Percentiles rank a stretch among this genome's conserved stretches.
These are phyloP conservation scores for Seiridium cupressi DNA, from an alignment of 2,329 filamentous ascomycete genomes.

Conservation along the genomic window DNA sequence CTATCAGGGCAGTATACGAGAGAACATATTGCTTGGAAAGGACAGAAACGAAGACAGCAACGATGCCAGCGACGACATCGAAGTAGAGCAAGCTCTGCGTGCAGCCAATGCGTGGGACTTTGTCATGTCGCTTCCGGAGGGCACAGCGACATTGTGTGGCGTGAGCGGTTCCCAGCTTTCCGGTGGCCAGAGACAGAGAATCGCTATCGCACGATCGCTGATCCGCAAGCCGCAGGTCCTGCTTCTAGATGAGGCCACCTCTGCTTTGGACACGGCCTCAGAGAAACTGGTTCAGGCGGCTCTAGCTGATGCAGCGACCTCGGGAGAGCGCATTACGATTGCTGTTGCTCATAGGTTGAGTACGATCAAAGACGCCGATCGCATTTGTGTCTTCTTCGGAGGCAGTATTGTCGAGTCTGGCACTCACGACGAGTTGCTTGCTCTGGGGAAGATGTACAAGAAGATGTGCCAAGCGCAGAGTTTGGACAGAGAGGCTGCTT, in stretches of 20 bases:
- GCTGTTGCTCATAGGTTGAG: slow-evolving; percentile 23
- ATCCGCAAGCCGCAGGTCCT: slow-evolving; percentile 39
- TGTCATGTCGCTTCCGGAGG: slow-evolving; percentile 45
- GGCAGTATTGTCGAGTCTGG: slow-evolving; percentile 53
- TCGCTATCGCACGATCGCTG: slow-evolving; percentile 42
- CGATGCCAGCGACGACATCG: neutral
- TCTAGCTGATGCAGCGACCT: slow-evolving; percentile 3
- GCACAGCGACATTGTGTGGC: slow-evolving; percentile 39
- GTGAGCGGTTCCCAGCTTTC: slow-evolving; percentile 39
- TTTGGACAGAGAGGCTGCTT: neutral
- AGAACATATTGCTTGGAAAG: slow-evolving; percentile 15
- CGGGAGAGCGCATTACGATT: slow-evolving; percentile 17
- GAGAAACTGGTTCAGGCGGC: slow-evolving; percentile 14
- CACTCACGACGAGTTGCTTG: slow-evolving; percentile 45
- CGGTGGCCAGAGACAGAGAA: slow-evolving; percentile 44
- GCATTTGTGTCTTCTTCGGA: slow-evolving; percentile 56
- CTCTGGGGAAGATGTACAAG: neutral
- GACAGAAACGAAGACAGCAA: neutral
- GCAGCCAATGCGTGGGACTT: slow-evolving; percentile 36
- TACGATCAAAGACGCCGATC: slow-evolving; percentile 38
- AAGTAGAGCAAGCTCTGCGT: slow-evolving; percentile 13
- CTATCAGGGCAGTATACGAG: slow-evolving; percentile 44
- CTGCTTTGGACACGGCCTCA: slow-evolving; percentile 13
- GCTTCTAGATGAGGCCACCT: slow-evolving; percentile 38
- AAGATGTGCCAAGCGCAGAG: neutral